Conservation (phyloP, 805 yeast species). For the Myxozyma vanderwaltii region DNA sequence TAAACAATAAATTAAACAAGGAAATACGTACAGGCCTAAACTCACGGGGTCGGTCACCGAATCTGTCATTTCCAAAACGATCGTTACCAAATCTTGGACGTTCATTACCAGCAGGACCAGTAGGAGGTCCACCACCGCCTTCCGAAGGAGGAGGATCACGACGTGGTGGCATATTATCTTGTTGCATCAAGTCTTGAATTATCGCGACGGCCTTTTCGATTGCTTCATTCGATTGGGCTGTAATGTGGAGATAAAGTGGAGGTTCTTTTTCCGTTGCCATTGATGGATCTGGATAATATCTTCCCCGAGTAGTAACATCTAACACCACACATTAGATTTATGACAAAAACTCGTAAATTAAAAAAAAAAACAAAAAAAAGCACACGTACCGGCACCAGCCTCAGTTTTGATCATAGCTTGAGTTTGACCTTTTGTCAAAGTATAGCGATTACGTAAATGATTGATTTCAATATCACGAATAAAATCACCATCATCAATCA, state of each 20-base stretch:
- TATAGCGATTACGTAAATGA: conserved; percentile 43
- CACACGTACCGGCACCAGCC: conserved; percentile 37
- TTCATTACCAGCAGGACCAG: neutral
- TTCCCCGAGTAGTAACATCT: conserved; percentile 41
- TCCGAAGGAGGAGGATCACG: conserved; percentile 7
- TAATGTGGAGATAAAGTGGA: conserved; percentile 50
- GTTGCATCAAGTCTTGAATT: conserved; percentile 55
- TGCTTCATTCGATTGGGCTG: conserved; percentile 55
- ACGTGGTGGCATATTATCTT: conserved; percentile 33
- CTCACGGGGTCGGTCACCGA: conserved; percentile 5
- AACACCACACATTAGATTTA: neutral
- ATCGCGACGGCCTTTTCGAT: conserved; percentile 64
- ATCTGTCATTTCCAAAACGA: neutral
- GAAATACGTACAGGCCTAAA: conserved; percentile 12
- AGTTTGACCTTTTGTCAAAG: conserved; percentile 43
- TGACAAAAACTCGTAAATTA: neutral
- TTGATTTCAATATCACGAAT: conserved; percentile 42
- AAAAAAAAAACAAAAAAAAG: neutral
- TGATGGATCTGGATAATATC: conserved; percentile 43
- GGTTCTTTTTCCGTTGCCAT: conserved; percentile 42
- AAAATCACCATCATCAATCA: conserved; percentile 30
- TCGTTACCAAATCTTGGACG: neutral
- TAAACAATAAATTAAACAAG: neutral
- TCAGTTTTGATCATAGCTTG: conserved; percentile 39
- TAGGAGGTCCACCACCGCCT: neutral